Evolutionary conservation across 164 flowering plant genomes (phyloP), one percentile per base, ranked within the genome.

Genomic region (Vitis riparia): DNA sequence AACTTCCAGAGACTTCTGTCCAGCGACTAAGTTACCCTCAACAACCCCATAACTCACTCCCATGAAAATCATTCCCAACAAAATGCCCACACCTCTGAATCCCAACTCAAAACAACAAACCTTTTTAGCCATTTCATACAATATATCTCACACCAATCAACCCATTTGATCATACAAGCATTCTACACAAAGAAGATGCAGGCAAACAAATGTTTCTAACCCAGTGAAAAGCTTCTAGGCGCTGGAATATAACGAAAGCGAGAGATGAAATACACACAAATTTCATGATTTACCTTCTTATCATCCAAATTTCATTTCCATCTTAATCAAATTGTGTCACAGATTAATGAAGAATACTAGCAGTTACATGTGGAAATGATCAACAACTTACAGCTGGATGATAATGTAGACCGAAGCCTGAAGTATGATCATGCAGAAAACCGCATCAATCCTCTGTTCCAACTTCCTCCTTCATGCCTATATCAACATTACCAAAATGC

Each of bases 221-320:
- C 27, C 27, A 37, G 44, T 37, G 44, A 37, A 37, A 37, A 37
- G 44, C 44, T 37, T 37, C 7, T 37, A 37, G 44, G 44, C 44
- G 7, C 0, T 37, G 0, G 44, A 37, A 37, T 37, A 37, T 37
- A 37, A 37, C 27, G 27, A 23, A 23, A 23, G 27, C 2, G 27
- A 23, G 27, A 23, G 0, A 23, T 37, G 44, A 37, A 37, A 37
- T 30, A 17, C 70, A 55, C 65, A 27, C 65, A 65, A 55, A 53
- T 59, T 65, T 63, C 63, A 76, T 76, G 79, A 64, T 53, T 62
- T 59, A 72, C 69, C 79, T 72, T 68, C 73, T 57, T 19, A n/a
- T 60, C 76, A 72, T 76, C 60, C 69, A 58, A 17, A 14, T 63
- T 57, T 67, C 71, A 51, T 67, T 70, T 27, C 11, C 29, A 2